Percentiles rank a stretch among this genome's conserved stretches.
These are phyloP conservation scores for Fusarium oxysporum DNA, from an alignment of 2,329 filamentous ascomycete species.

Conservation along the genomic window DNA sequence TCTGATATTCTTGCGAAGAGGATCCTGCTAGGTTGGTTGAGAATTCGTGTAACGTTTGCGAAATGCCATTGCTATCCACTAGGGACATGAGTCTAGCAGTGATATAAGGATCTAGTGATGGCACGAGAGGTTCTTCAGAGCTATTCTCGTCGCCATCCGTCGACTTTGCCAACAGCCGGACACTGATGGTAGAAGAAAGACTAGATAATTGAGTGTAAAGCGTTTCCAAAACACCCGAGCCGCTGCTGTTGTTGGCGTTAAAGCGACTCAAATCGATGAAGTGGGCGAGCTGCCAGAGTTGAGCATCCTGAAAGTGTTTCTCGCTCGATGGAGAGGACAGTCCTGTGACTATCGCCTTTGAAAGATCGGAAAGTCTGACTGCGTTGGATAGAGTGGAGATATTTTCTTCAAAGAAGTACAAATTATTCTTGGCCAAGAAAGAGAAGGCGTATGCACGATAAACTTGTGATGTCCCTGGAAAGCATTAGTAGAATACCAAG, in stretches of 20 bases:
- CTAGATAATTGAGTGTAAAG: constrained; percentile 66
- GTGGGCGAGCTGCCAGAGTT: constrained; percentile 75
- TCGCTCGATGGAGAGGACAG: constrained; percentile 46
- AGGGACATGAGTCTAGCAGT: constrained; percentile 75
- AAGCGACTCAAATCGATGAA: constrained; percentile 69
- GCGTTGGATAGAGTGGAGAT: constrained; percentile 50
- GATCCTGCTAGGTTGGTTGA: constrained; percentile 48
- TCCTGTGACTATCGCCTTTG: constrained; percentile 54
- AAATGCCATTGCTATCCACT: constrained; percentile 80
- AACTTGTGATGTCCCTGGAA: constrained; percentile 10
- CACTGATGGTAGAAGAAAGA: constrained; percentile 63
- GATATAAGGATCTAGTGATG: constrained; percentile 66
- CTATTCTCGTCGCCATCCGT: constrained; percentile 33
- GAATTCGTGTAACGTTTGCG: constrained; percentile 54
- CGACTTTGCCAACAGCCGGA: constrained; percentile 52
- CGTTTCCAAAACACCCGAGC: constrained; percentile 60
- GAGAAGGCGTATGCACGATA: constrained; percentile 45
- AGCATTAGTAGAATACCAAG: constrained; percentile 5
- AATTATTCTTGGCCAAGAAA: constrained; percentile 43
- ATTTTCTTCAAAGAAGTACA: constrained; percentile 57
- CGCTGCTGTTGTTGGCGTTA: constrained; percentile 49
- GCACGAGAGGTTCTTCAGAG: constrained; percentile 34
- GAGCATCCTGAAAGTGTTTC: constrained; percentile 53
- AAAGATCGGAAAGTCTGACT: constrained; percentile 56
- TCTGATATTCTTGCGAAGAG: constrained; percentile 47